A percentile compares a stretch with the other conserved stretches of the same genome.
Evolutionary conservation across 371 early-diverging fungal species (phyloP).

Genomic region (Mortierella sp.): DNA sequence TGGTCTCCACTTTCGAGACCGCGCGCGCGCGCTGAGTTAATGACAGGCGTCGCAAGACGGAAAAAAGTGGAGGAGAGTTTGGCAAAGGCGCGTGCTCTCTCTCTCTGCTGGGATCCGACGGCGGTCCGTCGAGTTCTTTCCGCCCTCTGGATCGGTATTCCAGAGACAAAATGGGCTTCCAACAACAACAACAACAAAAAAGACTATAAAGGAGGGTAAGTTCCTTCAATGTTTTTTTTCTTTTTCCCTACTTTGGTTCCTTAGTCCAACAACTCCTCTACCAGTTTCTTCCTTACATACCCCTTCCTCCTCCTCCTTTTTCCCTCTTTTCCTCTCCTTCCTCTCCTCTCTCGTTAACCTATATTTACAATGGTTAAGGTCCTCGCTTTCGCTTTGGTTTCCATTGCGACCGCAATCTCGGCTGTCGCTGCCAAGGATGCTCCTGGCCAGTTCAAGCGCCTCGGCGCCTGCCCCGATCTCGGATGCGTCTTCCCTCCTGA

Average conservation of each 20-base stretch:
- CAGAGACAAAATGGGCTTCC: too few relatives aligned
- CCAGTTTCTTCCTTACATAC: conserved; percentile 6
- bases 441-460: conserved; percentile 65
- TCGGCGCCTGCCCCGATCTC: conserved; percentile 65
- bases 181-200: too few relatives aligned
- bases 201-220: not conserved
- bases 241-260: conserved; percentile 32
- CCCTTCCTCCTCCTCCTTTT: not conserved
- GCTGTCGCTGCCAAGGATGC: conserved; percentile 54
- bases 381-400: conserved; percentile 38
- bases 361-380: conserved; percentile 42
- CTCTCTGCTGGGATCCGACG: too few relatives aligned
- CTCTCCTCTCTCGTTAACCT: not conserved
- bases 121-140: too few relatives aligned
- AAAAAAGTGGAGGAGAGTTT: too few relatives aligned
- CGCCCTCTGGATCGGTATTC: too few relatives aligned
- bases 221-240: not conserved
- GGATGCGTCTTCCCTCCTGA: conserved; percentile 68
- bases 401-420: conserved; percentile 38
- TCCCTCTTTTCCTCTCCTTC: conserved; percentile 5
- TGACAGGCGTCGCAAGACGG: too few relatives aligned
- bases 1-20: too few relatives aligned
- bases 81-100: too few relatives aligned
- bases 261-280: conserved; percentile 49
- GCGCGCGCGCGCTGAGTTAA: too few relatives aligned